Percentiles rank a stretch among this genome's conserved stretches.
Evolutionary conservation across 805 yeast species (phyloP).

Genomic region (Pichia sporocuriosa): DNA sequence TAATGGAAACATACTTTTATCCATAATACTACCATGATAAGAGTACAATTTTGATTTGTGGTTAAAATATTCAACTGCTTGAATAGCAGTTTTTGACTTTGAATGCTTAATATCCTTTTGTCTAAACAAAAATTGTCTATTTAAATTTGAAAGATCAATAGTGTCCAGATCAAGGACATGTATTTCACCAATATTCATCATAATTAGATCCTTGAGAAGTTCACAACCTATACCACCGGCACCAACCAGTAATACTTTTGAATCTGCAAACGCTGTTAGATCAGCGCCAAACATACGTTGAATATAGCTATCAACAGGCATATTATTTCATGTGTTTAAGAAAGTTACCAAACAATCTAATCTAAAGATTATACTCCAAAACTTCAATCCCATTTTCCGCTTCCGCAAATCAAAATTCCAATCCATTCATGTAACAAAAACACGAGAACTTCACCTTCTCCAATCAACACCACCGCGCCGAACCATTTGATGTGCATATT

Average conservation of each 20-base stretch:
- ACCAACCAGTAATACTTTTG: slow-evolving; percentile 77
- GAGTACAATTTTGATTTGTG: slow-evolving; percentile 60
- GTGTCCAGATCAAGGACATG: slow-evolving; percentile 95
- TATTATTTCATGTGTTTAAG: too few relatives aligned
- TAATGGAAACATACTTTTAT: slow-evolving; percentile 59
- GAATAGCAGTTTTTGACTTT: slow-evolving; percentile 77
- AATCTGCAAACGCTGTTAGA: slow-evolving; percentile 23
- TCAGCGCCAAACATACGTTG: slow-evolving; percentile 38
- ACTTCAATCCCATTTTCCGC: too few relatives aligned
- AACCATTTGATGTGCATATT: too few relatives aligned
- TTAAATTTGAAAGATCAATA: slow-evolving; percentile 84
- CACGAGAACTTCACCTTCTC: too few relatives aligned
- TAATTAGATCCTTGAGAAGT: slow-evolving; percentile 67
- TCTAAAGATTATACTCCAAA: too few relatives aligned
- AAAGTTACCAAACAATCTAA: too few relatives aligned
- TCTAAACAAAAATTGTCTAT: slow-evolving; percentile 87
- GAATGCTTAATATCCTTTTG: slow-evolving; percentile 85
- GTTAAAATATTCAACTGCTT: slow-evolving; percentile 72
- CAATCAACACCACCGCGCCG: too few relatives aligned
- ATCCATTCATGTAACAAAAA: too few relatives aligned
- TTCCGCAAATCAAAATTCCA: too few relatives aligned
- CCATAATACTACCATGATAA: slow-evolving; percentile 85
- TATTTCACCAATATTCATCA: slow-evolving; percentile 79
- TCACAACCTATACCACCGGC: slow-evolving; percentile 98
- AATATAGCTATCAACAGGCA: slow-evolving; percentile 28